Conservation (phyloP, 495 filamentous ascomycete genomes). For the Trichoderma virens region DNA sequence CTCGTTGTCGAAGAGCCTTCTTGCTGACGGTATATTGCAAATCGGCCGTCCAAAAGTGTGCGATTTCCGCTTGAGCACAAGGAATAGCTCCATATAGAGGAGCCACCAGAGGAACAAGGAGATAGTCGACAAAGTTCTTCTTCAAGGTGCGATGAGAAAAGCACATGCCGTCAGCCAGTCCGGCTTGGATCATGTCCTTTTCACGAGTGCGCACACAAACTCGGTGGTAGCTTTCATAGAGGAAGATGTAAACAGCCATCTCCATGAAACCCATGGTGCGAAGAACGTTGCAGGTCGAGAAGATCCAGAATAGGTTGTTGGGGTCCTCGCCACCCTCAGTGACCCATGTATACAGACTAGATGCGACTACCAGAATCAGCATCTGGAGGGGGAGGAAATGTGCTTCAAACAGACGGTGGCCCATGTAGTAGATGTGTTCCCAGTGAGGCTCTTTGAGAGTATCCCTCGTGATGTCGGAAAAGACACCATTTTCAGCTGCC, state of each 20-base stretch:
- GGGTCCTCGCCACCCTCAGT: conserved; percentile 38
- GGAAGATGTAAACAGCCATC: conserved; percentile 49
- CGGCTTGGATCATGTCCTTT: conserved; percentile 55
- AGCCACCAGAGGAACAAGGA: conserved; percentile 53
- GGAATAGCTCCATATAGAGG: conserved; percentile 56
- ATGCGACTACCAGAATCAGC: conserved; percentile 51
- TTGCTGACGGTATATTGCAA: conserved; percentile 60
- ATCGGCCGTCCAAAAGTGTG: conserved; percentile 59
- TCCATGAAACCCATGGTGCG: conserved; percentile 50
- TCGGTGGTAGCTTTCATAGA: conserved; percentile 56
- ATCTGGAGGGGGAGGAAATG: conserved; percentile 61
- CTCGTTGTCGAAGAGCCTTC: conserved; percentile 45
- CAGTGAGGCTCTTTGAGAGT: conserved; percentile 37
- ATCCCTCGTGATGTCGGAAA: conserved; percentile 39
- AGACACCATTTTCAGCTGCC: conserved; percentile 35
- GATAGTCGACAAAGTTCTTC: conserved; percentile 45
- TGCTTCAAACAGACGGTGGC: conserved; percentile 58
- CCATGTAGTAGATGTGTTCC: conserved; percentile 38
- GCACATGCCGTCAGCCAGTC: conserved; percentile 49
- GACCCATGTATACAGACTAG: conserved; percentile 45
- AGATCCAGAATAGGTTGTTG: conserved; percentile 44
- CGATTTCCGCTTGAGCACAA: conserved; percentile 52
- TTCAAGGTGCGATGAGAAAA: conserved; percentile 47
- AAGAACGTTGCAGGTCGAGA: conserved; percentile 48
- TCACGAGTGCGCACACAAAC: conserved; percentile 49